Evolutionary conservation across 768 basidiomycete species (phyloP).

Genomic region (Mycena amicta): DNA sequence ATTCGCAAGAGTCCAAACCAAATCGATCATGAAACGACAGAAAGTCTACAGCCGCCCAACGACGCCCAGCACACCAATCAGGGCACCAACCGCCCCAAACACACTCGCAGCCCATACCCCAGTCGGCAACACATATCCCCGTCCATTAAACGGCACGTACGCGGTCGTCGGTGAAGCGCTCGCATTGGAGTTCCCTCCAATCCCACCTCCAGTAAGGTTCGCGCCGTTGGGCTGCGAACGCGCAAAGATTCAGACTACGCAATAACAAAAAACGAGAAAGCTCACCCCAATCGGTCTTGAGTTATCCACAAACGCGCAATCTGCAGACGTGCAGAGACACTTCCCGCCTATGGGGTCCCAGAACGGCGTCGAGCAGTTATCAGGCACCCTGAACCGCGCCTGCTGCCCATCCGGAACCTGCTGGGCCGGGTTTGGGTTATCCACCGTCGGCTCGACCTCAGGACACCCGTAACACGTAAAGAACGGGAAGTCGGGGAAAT

Average conservation of each 20-base stretch:
- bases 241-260: constrained; percentile 5
- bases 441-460: constrained; percentile 47
- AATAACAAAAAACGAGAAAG: constrained; percentile 12
- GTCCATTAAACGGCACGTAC: constrained; percentile 56
- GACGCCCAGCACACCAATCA: no score
- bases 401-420: constrained; percentile 44
- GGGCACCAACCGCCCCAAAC: no score
- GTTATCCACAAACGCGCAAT: constrained; percentile 64
- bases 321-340: constrained; percentile 60
- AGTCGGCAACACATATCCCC: no score
- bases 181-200: constrained; percentile 31
- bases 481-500: constrained; percentile 78
- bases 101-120: no score
- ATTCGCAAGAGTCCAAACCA: no score
- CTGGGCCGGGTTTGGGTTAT: constrained; percentile 70
- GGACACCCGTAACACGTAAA: constrained; percentile 84
- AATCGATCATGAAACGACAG: no score
- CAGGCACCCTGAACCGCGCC: constrained; percentile 57
- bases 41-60: no score
- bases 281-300: constrained; percentile 67
- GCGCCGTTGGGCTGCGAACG: constrained; percentile 60
- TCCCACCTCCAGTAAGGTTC: constrained; percentile 66
- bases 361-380: constrained; percentile 78
- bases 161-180: constrained; percentile 32
- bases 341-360: constrained; percentile 74